Evolutionary conservation across 805 yeast genomes (phyloP).

Genomic region (Ogataea sp.): DNA sequence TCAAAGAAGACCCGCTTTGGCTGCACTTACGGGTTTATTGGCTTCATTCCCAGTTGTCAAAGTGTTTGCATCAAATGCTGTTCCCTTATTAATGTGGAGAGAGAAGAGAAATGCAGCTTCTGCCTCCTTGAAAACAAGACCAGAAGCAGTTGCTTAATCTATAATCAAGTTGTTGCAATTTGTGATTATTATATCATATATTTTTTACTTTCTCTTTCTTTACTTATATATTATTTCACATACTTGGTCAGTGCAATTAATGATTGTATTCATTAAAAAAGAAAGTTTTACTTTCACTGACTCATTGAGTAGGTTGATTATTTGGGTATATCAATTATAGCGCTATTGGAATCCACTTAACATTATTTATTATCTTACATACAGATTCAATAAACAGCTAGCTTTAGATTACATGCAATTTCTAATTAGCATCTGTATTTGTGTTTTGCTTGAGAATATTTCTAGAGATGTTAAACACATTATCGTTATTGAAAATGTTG

Average conservation of each 20-base stretch:
- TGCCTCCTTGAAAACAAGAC: too few species aligned
- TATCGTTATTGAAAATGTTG: neutral
- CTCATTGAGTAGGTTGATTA: too few species aligned
- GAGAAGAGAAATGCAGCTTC: constrained; percentile 16
- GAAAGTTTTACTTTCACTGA: too few species aligned
- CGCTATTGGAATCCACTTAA: too few species aligned
- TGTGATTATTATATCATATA: neutral
- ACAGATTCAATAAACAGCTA: too few species aligned
- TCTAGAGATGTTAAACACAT: too few species aligned
- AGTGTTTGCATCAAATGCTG: constrained; percentile 51
- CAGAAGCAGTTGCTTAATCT: neutral
- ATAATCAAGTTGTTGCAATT: neutral
- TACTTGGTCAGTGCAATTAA: neutral
- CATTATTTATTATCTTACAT: too few species aligned
- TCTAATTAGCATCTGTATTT: too few species aligned
- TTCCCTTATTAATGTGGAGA: constrained; percentile 46
- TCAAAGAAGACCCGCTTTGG: constrained; percentile 45
- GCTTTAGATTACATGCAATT: too few species aligned
- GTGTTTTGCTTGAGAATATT: too few species aligned
- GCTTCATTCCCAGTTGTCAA: constrained; percentile 53
- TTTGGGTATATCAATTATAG: constrained; percentile 1
- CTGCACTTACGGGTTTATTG: constrained; percentile 49
- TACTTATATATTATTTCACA: neutral
- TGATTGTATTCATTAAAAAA: too few species aligned
- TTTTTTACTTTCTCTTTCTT: neutral